phyloP scores from a whole-genome alignment of 345 rosid genomes.

The Pelargonium nanum region DNA sequence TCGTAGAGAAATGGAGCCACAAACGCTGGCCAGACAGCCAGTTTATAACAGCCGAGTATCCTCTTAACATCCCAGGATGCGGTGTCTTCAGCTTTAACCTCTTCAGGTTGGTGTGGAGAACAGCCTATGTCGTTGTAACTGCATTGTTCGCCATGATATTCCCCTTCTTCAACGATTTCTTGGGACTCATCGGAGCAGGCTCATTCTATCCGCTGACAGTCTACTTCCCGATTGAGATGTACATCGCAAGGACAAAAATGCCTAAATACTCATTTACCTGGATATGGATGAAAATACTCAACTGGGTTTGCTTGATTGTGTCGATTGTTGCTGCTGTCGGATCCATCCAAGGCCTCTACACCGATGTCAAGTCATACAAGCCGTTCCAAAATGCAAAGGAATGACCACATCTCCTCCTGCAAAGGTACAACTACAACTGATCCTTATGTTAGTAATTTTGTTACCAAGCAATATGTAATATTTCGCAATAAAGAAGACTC shows the following conservation, averaged over 20 bases:
- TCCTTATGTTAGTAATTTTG: no score
- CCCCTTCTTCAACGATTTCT: slow-evolving; percentile 81
- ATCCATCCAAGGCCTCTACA: slow-evolving; percentile 52
- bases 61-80: slow-evolving; percentile 23
- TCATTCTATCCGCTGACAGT: slow-evolving; percentile 85
- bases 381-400: slow-evolving; percentile 32
- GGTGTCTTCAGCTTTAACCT: slow-evolving; percentile 40
- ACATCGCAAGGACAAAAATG: slow-evolving; percentile 46
- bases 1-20: slow-evolving; percentile 41
- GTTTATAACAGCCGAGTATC: slow-evolving; percentile 45
- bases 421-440: no score
- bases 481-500: not conserved
- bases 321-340: slow-evolving; percentile 59
- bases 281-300: slow-evolving; percentile 54
- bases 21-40: slow-evolving; percentile 51
- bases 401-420: no score
- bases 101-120: slow-evolving; percentile 72
- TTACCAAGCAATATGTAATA: no score
- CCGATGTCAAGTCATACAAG: slow-evolving; percentile 46
- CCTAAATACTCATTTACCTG: slow-evolving; percentile 48
- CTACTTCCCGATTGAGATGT: slow-evolving; percentile 78
- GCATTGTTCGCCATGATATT: slow-evolving; percentile 66
- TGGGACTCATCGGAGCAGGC: slow-evolving; percentile 70
- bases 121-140: slow-evolving; percentile 47
- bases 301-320: slow-evolving; percentile 42